Conservation (phyloP, 495 filamentous ascomycete genomes). For the Aspergillus cristatus region DNA sequence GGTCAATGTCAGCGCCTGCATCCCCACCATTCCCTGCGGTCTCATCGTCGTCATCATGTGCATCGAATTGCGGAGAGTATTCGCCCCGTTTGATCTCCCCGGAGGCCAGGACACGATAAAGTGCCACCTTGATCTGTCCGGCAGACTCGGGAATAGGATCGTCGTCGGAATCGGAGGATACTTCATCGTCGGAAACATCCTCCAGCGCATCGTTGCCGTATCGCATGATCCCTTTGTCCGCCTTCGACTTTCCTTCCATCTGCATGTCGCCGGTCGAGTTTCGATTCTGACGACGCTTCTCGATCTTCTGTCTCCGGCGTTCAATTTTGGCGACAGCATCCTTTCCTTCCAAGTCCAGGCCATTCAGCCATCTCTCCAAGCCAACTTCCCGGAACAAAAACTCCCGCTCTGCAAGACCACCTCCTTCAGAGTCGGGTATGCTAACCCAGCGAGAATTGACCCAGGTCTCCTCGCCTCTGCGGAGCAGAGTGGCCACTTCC, state of each 20-base stretch:
- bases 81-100: conserved; percentile 96
- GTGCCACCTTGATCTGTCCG: conserved; percentile 95
- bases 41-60: conserved; percentile 85
- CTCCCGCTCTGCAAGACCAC: conserved; percentile 89
- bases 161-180: conserved; percentile 71
- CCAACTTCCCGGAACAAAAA: conserved; percentile 98
- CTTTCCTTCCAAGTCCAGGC: conserved; percentile 82
- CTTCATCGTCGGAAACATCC: conserved; percentile 58
- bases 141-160: conserved; percentile 89
- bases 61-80: conserved; percentile 96
- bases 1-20: conserved; percentile 63
- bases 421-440: conserved; percentile 80
- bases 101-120: conserved; percentile 91
- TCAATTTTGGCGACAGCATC: conserved; percentile 84
- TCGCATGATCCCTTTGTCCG: conserved; percentile 54
- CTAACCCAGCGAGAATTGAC: conserved; percentile 98
- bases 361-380: conserved; percentile 90
- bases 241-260: conserved; percentile 35
- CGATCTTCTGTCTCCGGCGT: conserved; percentile 74
- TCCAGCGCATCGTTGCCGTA: conserved; percentile 72
- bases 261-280: conserved; percentile 44
- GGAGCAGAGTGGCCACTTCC: conserved; percentile 88
- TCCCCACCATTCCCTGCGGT: conserved; percentile 37
- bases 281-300: conserved; percentile 69
- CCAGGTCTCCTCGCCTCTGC: conserved; percentile 96